Conservation (phyloP, 257 asterid genomes). For the Perilla frutescens region DNA sequence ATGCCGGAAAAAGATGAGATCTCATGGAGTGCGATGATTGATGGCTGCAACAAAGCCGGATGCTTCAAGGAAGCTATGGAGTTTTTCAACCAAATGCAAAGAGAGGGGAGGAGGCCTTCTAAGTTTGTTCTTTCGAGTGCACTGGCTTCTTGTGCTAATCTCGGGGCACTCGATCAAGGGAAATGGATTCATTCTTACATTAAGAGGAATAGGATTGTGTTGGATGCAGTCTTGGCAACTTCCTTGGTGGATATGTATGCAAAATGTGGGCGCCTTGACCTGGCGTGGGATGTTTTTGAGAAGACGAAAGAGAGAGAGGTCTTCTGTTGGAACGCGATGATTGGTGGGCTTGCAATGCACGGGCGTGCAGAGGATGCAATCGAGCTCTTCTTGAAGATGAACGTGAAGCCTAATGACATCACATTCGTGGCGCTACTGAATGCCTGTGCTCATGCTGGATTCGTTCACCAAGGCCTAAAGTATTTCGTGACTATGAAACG, state of each 20-base stretch:
- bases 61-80: constrained; percentile 50
- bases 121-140: constrained; percentile 44
- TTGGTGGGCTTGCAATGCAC: constrained; percentile 61
- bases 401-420: constrained; percentile 46
- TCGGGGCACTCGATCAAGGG: constrained; percentile 56
- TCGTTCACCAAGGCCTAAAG: constrained; percentile 53
- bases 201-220: constrained; percentile 31
- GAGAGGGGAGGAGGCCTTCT: constrained; percentile 31
- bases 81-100: constrained; percentile 53
- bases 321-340: constrained; percentile 64
- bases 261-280: constrained; percentile 59
- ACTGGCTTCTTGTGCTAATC: constrained; percentile 54
- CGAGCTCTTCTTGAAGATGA: constrained; percentile 54
- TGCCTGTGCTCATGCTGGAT: constrained; percentile 68
- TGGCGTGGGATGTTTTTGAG: constrained; percentile 51
- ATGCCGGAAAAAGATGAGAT: constrained; percentile 52
- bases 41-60: constrained; percentile 46
- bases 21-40: constrained; percentile 60
- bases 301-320: constrained; percentile 37
- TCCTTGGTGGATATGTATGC: constrained; percentile 62
- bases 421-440: constrained; percentile 49
- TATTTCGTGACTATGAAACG: constrained; percentile 47
- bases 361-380: constrained; percentile 61
- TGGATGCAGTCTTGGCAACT: constrained; percentile 52
- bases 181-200: constrained; percentile 55